Conservation (phyloP, 1,139 yeast genomes). For the Barnettozyma hawaiiensis region DNA sequence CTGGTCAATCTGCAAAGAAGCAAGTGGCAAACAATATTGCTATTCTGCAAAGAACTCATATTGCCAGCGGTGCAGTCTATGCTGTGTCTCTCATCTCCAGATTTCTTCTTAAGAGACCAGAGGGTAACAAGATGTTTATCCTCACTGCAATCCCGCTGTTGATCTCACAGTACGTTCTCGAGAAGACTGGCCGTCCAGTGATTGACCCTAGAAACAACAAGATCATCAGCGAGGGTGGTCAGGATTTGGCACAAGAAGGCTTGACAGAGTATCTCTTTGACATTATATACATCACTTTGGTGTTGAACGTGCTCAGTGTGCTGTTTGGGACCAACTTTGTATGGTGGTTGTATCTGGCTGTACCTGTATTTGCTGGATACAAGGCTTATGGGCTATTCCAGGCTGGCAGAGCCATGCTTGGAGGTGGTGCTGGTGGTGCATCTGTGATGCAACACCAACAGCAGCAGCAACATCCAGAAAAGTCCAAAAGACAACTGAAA, state of each 20-base stretch:
- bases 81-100: slow-evolving; percentile 36
- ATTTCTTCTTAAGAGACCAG: slow-evolving; percentile 49
- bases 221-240: slow-evolving; percentile 60
- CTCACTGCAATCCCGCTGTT: slow-evolving; percentile 54
- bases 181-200: slow-evolving; percentile 61
- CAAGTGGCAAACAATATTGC: slow-evolving; percentile 54
- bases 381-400: slow-evolving; percentile 40
- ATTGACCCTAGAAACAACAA: slow-evolving; percentile 36
- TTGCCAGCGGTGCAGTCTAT: slow-evolving; percentile 41
- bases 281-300: slow-evolving; percentile 63
- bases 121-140: slow-evolving; percentile 44
- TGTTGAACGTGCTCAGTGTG: slow-evolving; percentile 50
- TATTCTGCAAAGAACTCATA: slow-evolving; percentile 51
- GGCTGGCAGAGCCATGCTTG: slow-evolving; percentile 27
- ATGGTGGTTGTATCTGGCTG: slow-evolving; percentile 49
- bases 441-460: slow-evolving; percentile 14
- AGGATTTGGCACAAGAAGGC: slow-evolving; percentile 61
- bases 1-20: slow-evolving; percentile 63
- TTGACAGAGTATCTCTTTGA: slow-evolving; percentile 76
- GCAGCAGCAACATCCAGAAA: slow-evolving; percentile 20
- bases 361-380: slow-evolving; percentile 53
- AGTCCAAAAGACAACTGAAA: slow-evolving; percentile 51
- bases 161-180: slow-evolving; percentile 50
- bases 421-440: too few species aligned
- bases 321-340: slow-evolving; percentile 52